Evolutionary conservation across 2,329 filamentous ascomycete species (phyloP), one percentile per base, ranked within the genome.

Genomic region (Fulvia fulva): DNA sequence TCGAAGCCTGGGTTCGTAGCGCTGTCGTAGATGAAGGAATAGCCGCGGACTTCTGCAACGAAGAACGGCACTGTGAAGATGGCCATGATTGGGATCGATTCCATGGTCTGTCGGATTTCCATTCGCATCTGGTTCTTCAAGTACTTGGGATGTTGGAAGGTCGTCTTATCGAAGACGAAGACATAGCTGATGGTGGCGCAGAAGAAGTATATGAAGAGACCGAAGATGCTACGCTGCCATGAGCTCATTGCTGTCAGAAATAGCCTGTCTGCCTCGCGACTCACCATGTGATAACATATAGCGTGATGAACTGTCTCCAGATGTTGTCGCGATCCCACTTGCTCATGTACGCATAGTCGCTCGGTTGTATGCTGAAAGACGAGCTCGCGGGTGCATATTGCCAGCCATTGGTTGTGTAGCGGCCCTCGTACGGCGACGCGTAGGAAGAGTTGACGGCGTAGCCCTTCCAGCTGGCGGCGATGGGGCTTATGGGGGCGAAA

Each of bases 81-180:
- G 52, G 91, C 83, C 87, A 97, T 96, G 72, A 86, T 73, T 21
- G 92, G 92, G 79, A 97, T 87, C 37, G 91, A 81, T 49, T 76
- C 74, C 76, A 87, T 85, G 62, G 92, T 86, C 77, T 96, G 91
- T 63, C 80, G 79, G 69, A 97, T 96, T 74, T 97, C 93, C 68
- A 91, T 83, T 59, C 81, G 80, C 63, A 97, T 87, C 75, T 97
- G 93, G 76, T 96, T 93, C 78, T 94, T 95, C 71, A 97, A 87
- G 75, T 93, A 97, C 72, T 94, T 94, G 50, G 93, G 93, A 74
- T 97, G 93, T 53, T 90, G 80, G 76, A 93, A 86, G 46, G 90
- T 94, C 44, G 85, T 83, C 76, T 97, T 94, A 77, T 97, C 92
- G 78, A 96, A 97, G 71, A 97, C 81, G 77, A 96, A 88, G 70